These are phyloP conservation scores for Acanthamoeba culbertsoni DNA, from an alignment of 208 protist species.

Conservation along the genomic window DNA sequence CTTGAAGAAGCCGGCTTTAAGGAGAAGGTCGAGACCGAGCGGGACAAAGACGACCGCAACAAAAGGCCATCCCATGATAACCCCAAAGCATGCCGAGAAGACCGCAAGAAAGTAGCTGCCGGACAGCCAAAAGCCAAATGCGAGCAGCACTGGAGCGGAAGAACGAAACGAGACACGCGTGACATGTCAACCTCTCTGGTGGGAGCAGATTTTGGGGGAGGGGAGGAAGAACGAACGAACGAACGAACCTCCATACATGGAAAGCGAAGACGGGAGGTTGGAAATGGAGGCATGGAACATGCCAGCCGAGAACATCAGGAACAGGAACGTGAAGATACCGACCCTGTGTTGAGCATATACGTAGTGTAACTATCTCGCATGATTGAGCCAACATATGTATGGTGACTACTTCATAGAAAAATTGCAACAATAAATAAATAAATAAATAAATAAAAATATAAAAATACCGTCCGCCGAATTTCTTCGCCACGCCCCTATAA, in stretches of 20 bases:
- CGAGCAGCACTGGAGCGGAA: constrained; percentile 59
- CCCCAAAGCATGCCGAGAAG: constrained; percentile 63
- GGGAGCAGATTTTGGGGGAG: neutral
- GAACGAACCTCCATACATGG: constrained; percentile 81
- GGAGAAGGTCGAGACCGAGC: constrained; percentile 86
- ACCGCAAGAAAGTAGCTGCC: neutral
- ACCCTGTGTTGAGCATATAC: neutral
- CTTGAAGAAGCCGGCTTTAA: constrained; percentile 43
- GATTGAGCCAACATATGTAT: no score
- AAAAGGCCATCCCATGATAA: constrained; percentile 92
- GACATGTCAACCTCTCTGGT: neutral
- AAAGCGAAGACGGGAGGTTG: constrained; percentile 88
- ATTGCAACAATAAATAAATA: neutral
- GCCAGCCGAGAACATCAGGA: constrained; percentile 81
- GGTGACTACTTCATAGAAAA: no score
- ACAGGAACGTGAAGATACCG: neutral
- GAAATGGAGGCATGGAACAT: constrained; percentile 84
- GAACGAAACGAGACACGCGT: neutral
- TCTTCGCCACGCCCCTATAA: neutral
- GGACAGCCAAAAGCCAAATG: constrained; percentile 68
- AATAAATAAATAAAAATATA: neutral
- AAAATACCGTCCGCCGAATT: constrained; percentile 24
- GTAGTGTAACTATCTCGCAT: no score
- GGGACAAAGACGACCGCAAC: constrained; percentile 84
- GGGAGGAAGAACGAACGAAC: neutral